phyloP scores from a whole-genome alignment of 2,329 filamentous ascomycete species.

The Cladobotryum protrusum region DNA sequence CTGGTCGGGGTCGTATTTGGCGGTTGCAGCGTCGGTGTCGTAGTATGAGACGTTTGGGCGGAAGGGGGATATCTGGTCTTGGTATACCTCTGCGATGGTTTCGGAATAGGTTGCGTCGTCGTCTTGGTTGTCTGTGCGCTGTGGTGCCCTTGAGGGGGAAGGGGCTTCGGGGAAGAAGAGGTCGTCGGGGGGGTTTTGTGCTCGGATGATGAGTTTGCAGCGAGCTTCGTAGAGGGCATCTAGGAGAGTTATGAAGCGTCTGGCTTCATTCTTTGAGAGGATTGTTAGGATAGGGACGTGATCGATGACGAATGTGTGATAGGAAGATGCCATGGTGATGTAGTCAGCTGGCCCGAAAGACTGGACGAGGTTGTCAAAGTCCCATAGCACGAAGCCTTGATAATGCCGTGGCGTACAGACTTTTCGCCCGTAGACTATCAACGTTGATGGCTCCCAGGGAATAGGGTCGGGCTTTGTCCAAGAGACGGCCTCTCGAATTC shows the following conservation, averaged over 20 bases:
- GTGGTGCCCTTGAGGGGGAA: not conserved
- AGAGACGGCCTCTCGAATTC: conserved; percentile 18
- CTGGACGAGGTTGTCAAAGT: conserved; percentile 62
- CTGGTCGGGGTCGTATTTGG: conserved; percentile 50
- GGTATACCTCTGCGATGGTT: conserved; percentile 61
- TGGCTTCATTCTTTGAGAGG: conserved; percentile 71
- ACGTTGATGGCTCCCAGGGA: conserved; percentile 37
- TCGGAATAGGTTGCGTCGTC: conserved; percentile 37
- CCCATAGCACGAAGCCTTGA: conserved; percentile 55
- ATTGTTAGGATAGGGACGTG: conserved; percentile 61
- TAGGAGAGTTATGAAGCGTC: conserved; percentile 72
- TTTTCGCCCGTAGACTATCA: conserved; percentile 57
- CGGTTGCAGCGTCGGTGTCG: conserved; percentile 37
- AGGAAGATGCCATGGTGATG: conserved; percentile 72
- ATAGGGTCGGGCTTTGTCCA: conserved; percentile 17
- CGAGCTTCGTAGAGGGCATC: conserved; percentile 78
- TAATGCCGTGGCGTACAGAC: conserved; percentile 53
- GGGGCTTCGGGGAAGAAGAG: conserved; percentile 66
- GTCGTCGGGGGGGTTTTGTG: conserved; percentile 61
- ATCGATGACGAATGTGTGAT: conserved; percentile 71
- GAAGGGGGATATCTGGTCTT: conserved; percentile 71
- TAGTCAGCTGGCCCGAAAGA: conserved; percentile 75
- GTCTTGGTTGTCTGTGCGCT: conserved; percentile 13
- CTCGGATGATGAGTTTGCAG: conserved; percentile 67
- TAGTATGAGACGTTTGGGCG: conserved; percentile 71